Conservation (phyloP, 2,329 filamentous ascomycete genomes). For the Ceratocystis ficicola region DNA sequence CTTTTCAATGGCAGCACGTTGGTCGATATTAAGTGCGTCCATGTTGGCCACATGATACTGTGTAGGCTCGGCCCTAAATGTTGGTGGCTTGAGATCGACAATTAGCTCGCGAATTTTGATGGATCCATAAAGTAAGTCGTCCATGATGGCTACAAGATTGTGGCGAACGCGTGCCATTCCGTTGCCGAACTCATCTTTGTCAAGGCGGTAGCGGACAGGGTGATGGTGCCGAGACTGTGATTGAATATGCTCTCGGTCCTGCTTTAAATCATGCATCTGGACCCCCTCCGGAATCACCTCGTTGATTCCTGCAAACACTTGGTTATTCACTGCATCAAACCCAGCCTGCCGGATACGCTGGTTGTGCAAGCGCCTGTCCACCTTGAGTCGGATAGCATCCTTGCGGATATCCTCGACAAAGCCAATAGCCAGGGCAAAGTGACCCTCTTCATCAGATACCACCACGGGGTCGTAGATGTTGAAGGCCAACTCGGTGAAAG, state of each 20-base stretch:
- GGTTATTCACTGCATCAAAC: slow-evolving; percentile 66
- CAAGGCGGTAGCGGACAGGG: slow-evolving; percentile 63
- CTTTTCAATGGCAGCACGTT: slow-evolving; percentile 75
- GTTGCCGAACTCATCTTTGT: slow-evolving; percentile 97
- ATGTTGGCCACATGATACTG: slow-evolving; percentile 48
- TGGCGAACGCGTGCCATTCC: slow-evolving; percentile 92
- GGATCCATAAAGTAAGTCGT: slow-evolving; percentile 58
- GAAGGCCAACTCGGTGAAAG: slow-evolving; percentile 84
- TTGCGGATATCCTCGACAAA: slow-evolving; percentile 70
- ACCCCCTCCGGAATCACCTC: slow-evolving; percentile 42
- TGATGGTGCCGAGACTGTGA: background rate
- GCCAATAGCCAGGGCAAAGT: slow-evolving; percentile 88
- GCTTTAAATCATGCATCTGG: slow-evolving; percentile 7
- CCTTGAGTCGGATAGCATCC: slow-evolving; percentile 69
- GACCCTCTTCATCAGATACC: slow-evolving; percentile 87
- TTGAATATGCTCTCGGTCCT: background rate
- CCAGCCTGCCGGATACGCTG: slow-evolving; percentile 61
- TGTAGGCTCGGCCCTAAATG: slow-evolving; percentile 56
- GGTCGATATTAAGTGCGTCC: slow-evolving; percentile 71
- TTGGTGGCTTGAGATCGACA: slow-evolving; percentile 61
- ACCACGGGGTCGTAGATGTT: slow-evolving; percentile 81
- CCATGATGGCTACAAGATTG: slow-evolving; percentile 88
- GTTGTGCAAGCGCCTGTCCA: slow-evolving; percentile 83
- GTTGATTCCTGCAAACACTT: slow-evolving; percentile 86
- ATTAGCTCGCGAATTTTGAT: slow-evolving; percentile 65